These are phyloP conservation scores for Fusarium poae DNA, from an alignment of 2,329 filamentous ascomycete species.

Conservation along the genomic window DNA sequence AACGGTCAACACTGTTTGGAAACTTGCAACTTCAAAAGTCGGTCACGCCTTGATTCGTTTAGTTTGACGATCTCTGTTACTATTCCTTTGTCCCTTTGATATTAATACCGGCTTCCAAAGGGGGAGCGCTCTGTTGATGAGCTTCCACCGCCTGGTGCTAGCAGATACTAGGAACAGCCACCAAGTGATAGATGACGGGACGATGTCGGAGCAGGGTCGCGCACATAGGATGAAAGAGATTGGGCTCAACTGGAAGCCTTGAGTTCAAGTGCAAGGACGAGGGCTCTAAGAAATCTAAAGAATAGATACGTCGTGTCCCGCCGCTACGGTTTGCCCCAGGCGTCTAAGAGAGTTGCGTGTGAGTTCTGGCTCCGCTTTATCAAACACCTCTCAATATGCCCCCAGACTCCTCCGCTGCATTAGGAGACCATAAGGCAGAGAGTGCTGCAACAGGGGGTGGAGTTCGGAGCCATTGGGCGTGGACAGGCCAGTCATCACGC, in stretches of 20 bases:
- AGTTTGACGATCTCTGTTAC: slow-evolving; percentile 26
- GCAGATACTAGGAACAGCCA: slow-evolving; percentile 44
- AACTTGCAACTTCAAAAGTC: slow-evolving; percentile 43
- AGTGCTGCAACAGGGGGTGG: slow-evolving; percentile 41
- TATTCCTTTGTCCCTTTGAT: slow-evolving; percentile 44
- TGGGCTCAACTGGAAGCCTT: slow-evolving; percentile 33
- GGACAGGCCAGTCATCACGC: slow-evolving; percentile 33
- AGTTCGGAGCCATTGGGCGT: slow-evolving; percentile 35
- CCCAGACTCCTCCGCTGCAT: slow-evolving; percentile 41
- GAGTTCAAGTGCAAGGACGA: slow-evolving; percentile 31
- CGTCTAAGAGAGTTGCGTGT: slow-evolving; percentile 29
- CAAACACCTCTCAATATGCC: slow-evolving; percentile 44
- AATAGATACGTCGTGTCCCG: slow-evolving; percentile 41
- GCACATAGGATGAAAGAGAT: slow-evolving; percentile 13
- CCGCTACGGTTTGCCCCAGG: slow-evolving; percentile 40
- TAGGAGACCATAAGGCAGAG: slow-evolving; percentile 37
- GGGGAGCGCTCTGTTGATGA: slow-evolving; percentile 37
- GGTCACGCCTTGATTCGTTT: slow-evolving; percentile 40
- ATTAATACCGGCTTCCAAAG: slow-evolving; percentile 36
- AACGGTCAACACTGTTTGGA: slow-evolving; percentile 29
- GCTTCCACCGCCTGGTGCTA: slow-evolving; percentile 46
- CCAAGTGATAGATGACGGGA: slow-evolving; percentile 49
- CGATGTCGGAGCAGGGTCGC: slow-evolving; percentile 25
- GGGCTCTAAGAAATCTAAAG: slow-evolving; percentile 36
- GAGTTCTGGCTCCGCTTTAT: slow-evolving; percentile 43